A percentile compares a stretch with the other conserved stretches of the same genome.
Evolutionary conservation across 768 basidiomycete species (phyloP).

Genomic region (Auricularia sp.): DNA sequence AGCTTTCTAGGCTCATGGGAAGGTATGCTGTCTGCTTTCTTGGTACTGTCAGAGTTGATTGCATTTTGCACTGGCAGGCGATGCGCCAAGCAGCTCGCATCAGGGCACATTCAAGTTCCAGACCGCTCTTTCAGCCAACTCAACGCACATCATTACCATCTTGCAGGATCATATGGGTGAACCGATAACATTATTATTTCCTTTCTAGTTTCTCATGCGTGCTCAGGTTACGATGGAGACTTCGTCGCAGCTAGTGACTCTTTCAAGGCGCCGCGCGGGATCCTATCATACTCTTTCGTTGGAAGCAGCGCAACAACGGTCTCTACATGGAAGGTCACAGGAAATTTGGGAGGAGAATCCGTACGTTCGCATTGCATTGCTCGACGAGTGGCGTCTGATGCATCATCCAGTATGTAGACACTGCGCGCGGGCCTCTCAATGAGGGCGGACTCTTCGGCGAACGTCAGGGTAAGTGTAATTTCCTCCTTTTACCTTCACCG

Average conservation of each 20-base stretch:
- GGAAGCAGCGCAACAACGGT: slow-evolving; percentile 35
- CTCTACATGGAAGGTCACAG: slow-evolving; percentile 44
- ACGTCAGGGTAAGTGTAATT: slow-evolving; percentile 22
- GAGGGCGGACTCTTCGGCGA: slow-evolving; percentile 68
- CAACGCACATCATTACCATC: slow-evolving; percentile 61
- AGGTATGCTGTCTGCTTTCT: not conserved
- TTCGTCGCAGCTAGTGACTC: slow-evolving; percentile 33
- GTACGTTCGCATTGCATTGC: slow-evolving; percentile 25
- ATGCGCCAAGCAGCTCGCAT: not conserved
- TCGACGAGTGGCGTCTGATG: too few species aligned
- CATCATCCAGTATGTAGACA: slow-evolving; percentile 37
- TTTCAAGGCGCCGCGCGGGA: slow-evolving; percentile 68
- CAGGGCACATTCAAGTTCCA: slow-evolving; percentile 45
- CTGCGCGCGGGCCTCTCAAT: slow-evolving; percentile 56
- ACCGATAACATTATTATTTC: slow-evolving; percentile 36
- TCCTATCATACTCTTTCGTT: slow-evolving; percentile 42
- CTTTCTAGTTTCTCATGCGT: slow-evolving; percentile 21
- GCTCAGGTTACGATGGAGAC: slow-evolving; percentile 16
- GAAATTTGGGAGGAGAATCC: slow-evolving; percentile 34
- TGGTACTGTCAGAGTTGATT: too few species aligned
- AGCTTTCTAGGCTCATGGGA: slow-evolving; percentile 34
- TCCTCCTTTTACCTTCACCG: too few species aligned
- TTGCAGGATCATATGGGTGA: slow-evolving; percentile 68
- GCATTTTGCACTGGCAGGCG: too few species aligned
- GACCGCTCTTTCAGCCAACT: slow-evolving; percentile 36